A percentile compares a stretch with the other conserved stretches of the same genome.
Evolutionary conservation across 352 stramenopile genomes (phyloP).

Genomic region (Thalassiosira delicatula): DNA sequence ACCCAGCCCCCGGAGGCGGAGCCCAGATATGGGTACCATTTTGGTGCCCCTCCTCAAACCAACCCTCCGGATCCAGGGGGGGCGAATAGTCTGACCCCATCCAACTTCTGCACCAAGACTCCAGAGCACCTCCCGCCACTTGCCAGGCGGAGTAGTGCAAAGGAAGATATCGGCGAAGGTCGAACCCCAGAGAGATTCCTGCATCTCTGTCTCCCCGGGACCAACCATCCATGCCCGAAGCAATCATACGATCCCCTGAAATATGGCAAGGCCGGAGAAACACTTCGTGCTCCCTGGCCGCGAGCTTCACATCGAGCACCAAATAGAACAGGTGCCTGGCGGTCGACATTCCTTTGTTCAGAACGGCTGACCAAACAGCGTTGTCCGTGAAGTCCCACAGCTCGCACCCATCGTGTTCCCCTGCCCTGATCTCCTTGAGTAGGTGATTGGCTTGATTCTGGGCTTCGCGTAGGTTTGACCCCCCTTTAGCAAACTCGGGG

Average conservation of each 20-base stretch:
- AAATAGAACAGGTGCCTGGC: slow-evolving; percentile 31
- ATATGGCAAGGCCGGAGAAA: slow-evolving; percentile 26
- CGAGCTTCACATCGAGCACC: slow-evolving; percentile 33
- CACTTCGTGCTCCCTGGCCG: slow-evolving; percentile 14
- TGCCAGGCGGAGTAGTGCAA: not conserved
- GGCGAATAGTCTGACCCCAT: not conserved
- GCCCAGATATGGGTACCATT: slow-evolving; percentile 30
- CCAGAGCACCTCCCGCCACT: not conserved
- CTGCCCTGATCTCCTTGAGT: slow-evolving; percentile 27
- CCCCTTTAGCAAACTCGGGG: not conserved
- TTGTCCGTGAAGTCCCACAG: slow-evolving; percentile 38
- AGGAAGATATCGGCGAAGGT: slow-evolving; percentile 18
- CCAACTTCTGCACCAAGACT: not conserved
- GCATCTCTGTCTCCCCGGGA: slow-evolving; percentile 35
- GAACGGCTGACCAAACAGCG: slow-evolving; percentile 35
- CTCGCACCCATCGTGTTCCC: slow-evolving; percentile 51
- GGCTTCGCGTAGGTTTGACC: slow-evolving; percentile 41
- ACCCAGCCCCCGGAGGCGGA: slow-evolving; percentile 17
- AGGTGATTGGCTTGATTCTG: slow-evolving; percentile 33
- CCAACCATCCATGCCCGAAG: slow-evolving; percentile 33
- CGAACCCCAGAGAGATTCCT: slow-evolving; percentile 30
- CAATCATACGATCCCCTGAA: slow-evolving; percentile 37
- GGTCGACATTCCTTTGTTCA: slow-evolving; percentile 27
- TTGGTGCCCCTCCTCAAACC: slow-evolving; percentile 22
- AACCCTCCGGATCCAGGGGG: slow-evolving; percentile 6